phyloP scores from a whole-genome alignment of 331 rosid genomes.

The Stylosanthes scabra region DNA sequence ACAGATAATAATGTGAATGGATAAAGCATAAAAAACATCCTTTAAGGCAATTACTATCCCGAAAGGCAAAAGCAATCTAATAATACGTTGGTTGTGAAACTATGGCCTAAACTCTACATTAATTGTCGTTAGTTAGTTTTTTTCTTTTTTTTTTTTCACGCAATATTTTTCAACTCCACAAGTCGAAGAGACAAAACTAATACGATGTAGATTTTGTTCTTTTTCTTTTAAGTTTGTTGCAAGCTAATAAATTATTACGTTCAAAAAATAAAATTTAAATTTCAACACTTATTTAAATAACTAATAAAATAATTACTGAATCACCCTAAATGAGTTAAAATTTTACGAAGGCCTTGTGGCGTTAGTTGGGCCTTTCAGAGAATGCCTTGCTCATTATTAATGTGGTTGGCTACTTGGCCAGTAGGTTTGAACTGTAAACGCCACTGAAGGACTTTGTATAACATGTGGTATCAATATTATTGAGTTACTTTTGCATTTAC shows the following conservation, averaged over 20 bases:
- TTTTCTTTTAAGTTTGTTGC: not conserved
- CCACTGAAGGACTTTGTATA: not conserved
- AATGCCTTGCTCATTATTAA: conserved; percentile 7
- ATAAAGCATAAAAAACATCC: not conserved
- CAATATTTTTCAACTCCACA: too few species aligned
- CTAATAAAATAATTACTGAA: too few species aligned
- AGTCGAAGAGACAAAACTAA: too few species aligned
- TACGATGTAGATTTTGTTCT: not conserved
- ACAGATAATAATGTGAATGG: not conserved
- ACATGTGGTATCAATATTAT: too few species aligned
- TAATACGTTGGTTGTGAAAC: not conserved
- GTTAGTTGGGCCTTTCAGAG: conserved; percentile 9
- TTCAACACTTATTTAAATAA: too few species aligned
- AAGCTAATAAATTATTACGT: too few species aligned
- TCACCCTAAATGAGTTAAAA: too few species aligned
- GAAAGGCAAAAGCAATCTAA: not conserved
- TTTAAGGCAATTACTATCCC: too few species aligned
- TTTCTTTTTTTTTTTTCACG: not conserved
- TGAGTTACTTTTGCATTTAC: too few species aligned
- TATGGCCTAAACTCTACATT: not conserved
- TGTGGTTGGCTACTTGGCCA: not conserved
- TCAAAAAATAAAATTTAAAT: too few species aligned
- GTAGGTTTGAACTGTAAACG: conserved; percentile 21
- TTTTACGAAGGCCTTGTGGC: too few species aligned
- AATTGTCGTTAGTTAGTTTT: not conserved